Conservation (phyloP, 495 filamentous ascomycete species). For the Lasiosphaeria hispida region DNA sequence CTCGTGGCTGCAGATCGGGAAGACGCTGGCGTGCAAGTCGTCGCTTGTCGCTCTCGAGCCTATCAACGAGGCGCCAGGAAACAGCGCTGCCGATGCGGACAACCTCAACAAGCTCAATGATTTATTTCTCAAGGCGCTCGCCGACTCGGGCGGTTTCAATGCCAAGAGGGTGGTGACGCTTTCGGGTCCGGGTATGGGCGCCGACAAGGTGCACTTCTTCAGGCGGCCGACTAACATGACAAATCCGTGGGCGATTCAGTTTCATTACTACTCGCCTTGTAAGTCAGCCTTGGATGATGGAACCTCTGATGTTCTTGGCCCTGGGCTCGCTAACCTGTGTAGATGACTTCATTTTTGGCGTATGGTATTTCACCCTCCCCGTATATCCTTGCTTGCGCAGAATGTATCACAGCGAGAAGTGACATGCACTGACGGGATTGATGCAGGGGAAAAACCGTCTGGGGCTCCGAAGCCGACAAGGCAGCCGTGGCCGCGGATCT, state of each 20-base stretch:
- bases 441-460: constrained; percentile 55
- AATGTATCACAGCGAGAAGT: not conserved
- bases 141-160: constrained; percentile 57
- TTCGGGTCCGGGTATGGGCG: constrained; percentile 49
- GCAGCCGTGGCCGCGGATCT: constrained; percentile 50
- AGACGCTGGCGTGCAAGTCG: constrained; percentile 54
- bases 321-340: constrained; percentile 25
- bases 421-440: not conserved
- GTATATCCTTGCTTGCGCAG: no score
- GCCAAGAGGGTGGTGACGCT: constrained; percentile 56
- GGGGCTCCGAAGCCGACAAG: constrained; percentile 57
- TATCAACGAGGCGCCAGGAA: constrained; percentile 59
- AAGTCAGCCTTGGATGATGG: not conserved
- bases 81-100: constrained; percentile 47
- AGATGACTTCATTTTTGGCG: constrained; percentile 50
- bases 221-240: constrained; percentile 44
- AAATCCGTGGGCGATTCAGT: constrained; percentile 61
- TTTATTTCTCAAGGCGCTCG: constrained; percentile 56
- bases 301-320: constrained; percentile 27
- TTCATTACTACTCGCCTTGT: constrained; percentile 62
- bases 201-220: constrained; percentile 57
- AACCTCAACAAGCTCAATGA: constrained; percentile 56
- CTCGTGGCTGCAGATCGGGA: constrained; percentile 60
- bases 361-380: constrained; percentile 26
- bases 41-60: constrained; percentile 57